Conservation (phyloP, 1,139 yeast genomes). For the Lodderomyces parapsilosis region DNA sequence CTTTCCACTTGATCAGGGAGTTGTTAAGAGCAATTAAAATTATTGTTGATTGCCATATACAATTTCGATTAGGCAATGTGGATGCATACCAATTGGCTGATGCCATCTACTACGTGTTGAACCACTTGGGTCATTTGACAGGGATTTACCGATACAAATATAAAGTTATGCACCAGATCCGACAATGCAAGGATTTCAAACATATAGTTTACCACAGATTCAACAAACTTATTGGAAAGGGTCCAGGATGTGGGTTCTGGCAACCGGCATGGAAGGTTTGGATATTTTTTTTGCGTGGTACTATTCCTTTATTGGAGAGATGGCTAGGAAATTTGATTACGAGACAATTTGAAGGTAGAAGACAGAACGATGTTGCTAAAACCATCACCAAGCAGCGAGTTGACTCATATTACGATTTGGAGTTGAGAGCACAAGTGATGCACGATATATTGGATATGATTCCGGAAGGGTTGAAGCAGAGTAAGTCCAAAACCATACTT, state of each 20-base stretch:
- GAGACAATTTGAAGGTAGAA: conserved; percentile 94
- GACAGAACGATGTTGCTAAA: conserved; percentile 87
- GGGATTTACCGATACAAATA: conserved; percentile 97
- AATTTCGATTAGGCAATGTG: conserved; percentile 81
- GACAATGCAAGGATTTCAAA: conserved; percentile 93
- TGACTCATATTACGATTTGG: conserved; percentile 92
- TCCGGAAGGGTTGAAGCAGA: conserved; percentile 90
- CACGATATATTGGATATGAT: conserved; percentile 96
- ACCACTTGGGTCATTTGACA: conserved; percentile 92
- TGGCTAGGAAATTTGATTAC: conserved; percentile 93
- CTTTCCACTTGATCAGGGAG: conserved; percentile 92
- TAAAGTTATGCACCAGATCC: conserved; percentile 96
- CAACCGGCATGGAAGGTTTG: conserved; percentile 99
- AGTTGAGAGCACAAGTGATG: conserved; percentile 90
- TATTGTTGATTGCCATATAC: conserved; percentile 91
- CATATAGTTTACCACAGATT: conserved; percentile 86
- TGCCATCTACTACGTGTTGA: conserved; percentile 84
- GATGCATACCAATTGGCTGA: conserved; percentile 96
- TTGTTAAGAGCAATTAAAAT: conserved; percentile 77
- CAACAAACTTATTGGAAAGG: conserved; percentile 83
- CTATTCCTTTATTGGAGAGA: conserved; percentile 87
- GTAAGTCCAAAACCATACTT: conserved; percentile 79
- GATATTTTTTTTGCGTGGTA: conserved; percentile 89
- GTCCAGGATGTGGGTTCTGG: conserved; percentile 99
- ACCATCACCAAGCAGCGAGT: conserved; percentile 94